Evolutionary conservation across 176 grass and related monocot genomes (phyloP).

Genomic region (Bromus sterilis): DNA sequence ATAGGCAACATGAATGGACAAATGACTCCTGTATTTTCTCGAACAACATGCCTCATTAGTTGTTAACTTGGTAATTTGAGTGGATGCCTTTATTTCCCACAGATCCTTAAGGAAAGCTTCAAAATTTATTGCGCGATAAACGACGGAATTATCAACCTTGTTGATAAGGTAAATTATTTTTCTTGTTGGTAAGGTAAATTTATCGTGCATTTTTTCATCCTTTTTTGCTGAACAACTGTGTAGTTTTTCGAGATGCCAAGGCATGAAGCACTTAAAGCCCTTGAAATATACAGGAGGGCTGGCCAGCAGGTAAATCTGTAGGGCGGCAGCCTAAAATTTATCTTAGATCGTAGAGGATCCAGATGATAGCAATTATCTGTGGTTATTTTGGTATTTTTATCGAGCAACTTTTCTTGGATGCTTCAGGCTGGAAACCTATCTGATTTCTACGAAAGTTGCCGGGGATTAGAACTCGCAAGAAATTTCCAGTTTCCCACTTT

Average conservation of each 20-base stretch:
- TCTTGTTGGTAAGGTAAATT: constrained; percentile 22
- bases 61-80: background rate
- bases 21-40: constrained; percentile 17
- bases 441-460: constrained; percentile 91
- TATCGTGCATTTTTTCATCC: background rate
- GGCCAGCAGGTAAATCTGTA: constrained; percentile 72
- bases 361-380: background rate
- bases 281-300: constrained; percentile 87
- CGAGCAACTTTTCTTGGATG: constrained; percentile 16
- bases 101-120: constrained; percentile 98
- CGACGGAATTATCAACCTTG: constrained; percentile 99
- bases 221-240: constrained; percentile 26
- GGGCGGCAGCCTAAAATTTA: background rate
- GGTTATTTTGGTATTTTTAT: background rate
- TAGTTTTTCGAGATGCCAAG: constrained; percentile 99
- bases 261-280: constrained; percentile 83
- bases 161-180: constrained; percentile 74
- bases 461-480: constrained; percentile 83
- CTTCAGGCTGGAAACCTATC: constrained; percentile 87
- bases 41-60: background rate
- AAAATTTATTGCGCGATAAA: constrained; percentile 98
- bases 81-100: constrained; percentile 1
- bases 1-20: constrained; percentile 13
- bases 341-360: background rate
- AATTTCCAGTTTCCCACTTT: constrained; percentile 97